These are phyloP conservation scores for Diaporthe destruens DNA, from an alignment of 2,329 filamentous ascomycete species.

Conservation along the genomic window DNA sequence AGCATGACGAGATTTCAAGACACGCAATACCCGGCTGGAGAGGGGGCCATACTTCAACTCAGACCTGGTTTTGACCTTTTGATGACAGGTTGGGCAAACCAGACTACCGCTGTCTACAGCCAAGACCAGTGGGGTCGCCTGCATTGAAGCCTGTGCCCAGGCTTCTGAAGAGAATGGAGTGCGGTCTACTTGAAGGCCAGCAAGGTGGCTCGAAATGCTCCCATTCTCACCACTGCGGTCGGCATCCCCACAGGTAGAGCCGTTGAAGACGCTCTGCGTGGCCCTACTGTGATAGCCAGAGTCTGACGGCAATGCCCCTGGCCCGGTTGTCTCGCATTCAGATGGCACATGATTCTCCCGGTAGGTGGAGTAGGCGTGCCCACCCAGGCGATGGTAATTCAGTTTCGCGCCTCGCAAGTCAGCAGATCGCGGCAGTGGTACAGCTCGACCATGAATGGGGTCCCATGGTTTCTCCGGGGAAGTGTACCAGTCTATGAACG, in stretches of 20 bases:
- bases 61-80: slow-evolving; percentile 63
- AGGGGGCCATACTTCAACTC: slow-evolving; percentile 65
- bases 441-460: slow-evolving; percentile 26
- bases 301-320: slow-evolving; percentile 54
- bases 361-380: slow-evolving; percentile 24
- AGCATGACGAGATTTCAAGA: not conserved
- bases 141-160: slow-evolving; percentile 32
- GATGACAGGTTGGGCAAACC: slow-evolving; percentile 56
- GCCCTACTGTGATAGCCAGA: slow-evolving; percentile 62
- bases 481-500: slow-evolving; percentile 30
- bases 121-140: not conserved
- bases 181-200: slow-evolving; percentile 47
- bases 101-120: slow-evolving; percentile 41
- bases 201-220: slow-evolving; percentile 53
- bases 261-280: slow-evolving; percentile 58
- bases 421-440: not conserved
- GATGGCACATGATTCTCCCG: slow-evolving; percentile 37
- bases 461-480: slow-evolving; percentile 37
- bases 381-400: slow-evolving; percentile 3
- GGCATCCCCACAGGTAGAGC: slow-evolving; percentile 58
- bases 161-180: slow-evolving; percentile 10
- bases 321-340: slow-evolving; percentile 47
- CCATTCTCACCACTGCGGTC: slow-evolving; percentile 56
- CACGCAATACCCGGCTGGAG: not conserved
- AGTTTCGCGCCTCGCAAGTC: slow-evolving; percentile 18